Base-by-base conservation (phyloP, 495 filamentous ascomycete genomes). In the Aspergillus leporis region DNA sequence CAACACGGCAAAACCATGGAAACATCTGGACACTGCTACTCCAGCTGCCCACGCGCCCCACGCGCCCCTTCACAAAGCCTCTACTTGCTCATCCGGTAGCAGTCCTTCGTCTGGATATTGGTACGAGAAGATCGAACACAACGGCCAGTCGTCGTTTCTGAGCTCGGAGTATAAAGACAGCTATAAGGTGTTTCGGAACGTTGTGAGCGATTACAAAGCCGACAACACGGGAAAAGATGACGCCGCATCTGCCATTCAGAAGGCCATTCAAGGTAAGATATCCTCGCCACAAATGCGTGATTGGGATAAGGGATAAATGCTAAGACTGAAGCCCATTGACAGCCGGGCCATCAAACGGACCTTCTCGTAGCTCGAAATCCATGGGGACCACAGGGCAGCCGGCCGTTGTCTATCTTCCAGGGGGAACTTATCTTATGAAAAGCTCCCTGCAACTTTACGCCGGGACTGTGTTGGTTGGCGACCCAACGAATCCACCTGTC, bases 361-460 rank as follows among this genome's bases (percentile, higher is more conserved):
- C 66, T n/a, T 57, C 51, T 41, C 68, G 73, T 19, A 68, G 60
- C 23, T 65, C 67, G 6, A 61, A 68, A 14, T 56, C 34, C 8
- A 71, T 75, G 61, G 78, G 78, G 16, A 77, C 69, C 30, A 80
- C 78, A 0, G 76, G 78, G 9, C 70, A 74, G 47, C 78, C 78
- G 3, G 78, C 78, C 3, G 69, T 80, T 13, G 64, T 82, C 13
- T 82, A 80, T 54, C 53, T 82, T 14, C 79, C 78, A 4, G 59
- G 61, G 4, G 80, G 80, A 7, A 78, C 70, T 4, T 82, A 82
- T 48, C 43, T 70, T 4, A 22, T 82, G 46, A 65, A 63, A 30
- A 47, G 50, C 13, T 59, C 70, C 4, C 36, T 82, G 18, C 71
- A 79, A 52, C 63, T 74, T 25, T 74, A 66, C 21, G 58, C 79